A percentile compares a stretch with the other conserved stretches of the same genome.
phyloP scores from a whole-genome alignment of 805 yeast species.

The Yarrowia divulgata region DNA sequence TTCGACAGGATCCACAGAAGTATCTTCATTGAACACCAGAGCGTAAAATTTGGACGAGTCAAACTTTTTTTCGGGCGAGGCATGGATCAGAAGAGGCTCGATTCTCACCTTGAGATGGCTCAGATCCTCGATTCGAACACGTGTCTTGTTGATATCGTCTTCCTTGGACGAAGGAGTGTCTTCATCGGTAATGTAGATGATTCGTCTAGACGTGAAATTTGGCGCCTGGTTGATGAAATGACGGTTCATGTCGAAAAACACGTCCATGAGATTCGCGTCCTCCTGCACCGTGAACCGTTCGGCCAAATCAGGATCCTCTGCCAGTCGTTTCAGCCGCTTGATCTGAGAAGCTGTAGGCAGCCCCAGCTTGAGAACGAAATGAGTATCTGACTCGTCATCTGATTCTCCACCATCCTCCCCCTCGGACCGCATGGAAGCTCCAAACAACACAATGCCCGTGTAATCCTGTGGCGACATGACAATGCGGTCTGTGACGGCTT shows the following conservation, averaged over 20 bases:
- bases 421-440: conserved; percentile 48
- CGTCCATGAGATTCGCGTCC: conserved; percentile 50
- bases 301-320: conserved; percentile 42
- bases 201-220: conserved; percentile 61
- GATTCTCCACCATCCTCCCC: conserved; percentile 54
- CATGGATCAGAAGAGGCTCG: conserved; percentile 67
- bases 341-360: conserved; percentile 44
- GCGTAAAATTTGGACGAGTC: conserved; percentile 61
- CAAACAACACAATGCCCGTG: conserved; percentile 69
- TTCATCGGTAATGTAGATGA: conserved; percentile 77
- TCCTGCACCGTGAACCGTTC: background rate
- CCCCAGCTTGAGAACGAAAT: conserved; percentile 43
- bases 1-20: conserved; percentile 55
- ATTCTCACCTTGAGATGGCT: conserved; percentile 62
- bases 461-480: conserved; percentile 73
- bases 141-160: conserved; percentile 53
- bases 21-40: conserved; percentile 54
- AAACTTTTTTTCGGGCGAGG: conserved; percentile 50
- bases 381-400: conserved; percentile 49
- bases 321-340: conserved; percentile 41
- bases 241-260: conserved; percentile 62
- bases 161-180: conserved; percentile 66
- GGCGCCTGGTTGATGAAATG: conserved; percentile 57
- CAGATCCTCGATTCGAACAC: conserved; percentile 64
- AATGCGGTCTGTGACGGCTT: conserved; percentile 70